Conservation (phyloP, 306 rosid genomes). For the Fragaria iinumae region DNA sequence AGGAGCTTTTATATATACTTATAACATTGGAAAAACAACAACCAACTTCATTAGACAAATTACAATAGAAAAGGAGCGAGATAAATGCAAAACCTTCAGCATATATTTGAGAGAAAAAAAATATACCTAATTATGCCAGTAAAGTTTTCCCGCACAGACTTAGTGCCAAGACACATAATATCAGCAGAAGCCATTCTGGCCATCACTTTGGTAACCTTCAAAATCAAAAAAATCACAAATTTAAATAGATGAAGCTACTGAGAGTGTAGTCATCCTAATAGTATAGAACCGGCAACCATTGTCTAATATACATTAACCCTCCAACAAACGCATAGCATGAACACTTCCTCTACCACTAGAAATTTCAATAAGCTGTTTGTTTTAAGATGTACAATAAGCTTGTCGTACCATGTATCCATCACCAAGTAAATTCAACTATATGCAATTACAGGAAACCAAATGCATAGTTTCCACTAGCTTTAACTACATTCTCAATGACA, state of each 20-base stretch:
- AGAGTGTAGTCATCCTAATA: background rate
- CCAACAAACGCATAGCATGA: background rate
- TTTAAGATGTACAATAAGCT: background rate
- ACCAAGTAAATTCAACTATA: background rate
- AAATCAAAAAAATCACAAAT: background rate
- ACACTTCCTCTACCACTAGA: background rate
- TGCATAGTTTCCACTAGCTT: background rate
- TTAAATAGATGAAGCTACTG: background rate
- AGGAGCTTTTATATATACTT: background rate
- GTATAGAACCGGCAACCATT: background rate
- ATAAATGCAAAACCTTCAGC: background rate
- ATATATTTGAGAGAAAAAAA: background rate
- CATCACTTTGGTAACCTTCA: constrained; percentile 81
- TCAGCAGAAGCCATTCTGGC: constrained; percentile 68
- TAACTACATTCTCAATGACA: background rate
- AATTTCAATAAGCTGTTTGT: background rate
- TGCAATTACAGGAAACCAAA: background rate
- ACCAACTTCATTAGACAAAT: constrained; percentile 9
- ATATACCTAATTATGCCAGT: constrained; percentile 71
- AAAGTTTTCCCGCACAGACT: constrained; percentile 75
- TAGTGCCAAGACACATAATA: constrained; percentile 85
- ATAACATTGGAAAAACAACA: background rate
- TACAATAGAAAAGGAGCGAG: background rate
- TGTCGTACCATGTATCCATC: background rate
- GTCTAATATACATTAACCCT: background rate